phyloP scores from a whole-genome alignment of 345 rosid genomes.

The Bretschneidera sinensis region DNA sequence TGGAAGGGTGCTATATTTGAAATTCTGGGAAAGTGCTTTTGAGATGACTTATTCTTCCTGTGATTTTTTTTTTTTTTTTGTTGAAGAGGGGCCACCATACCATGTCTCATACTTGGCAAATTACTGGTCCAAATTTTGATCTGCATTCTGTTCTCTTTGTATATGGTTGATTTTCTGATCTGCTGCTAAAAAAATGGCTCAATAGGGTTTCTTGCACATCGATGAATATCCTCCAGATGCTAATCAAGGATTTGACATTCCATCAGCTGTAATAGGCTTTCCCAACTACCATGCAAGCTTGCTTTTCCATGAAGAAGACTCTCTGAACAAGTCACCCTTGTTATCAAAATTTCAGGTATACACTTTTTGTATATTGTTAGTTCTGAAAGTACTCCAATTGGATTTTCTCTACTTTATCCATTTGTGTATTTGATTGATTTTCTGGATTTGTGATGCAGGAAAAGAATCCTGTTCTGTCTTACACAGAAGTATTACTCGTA shows the following conservation, averaged over 20 bases:
- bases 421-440: slow-evolving; percentile 5
- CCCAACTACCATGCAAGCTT: slow-evolving; percentile 52
- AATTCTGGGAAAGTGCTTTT: background rate
- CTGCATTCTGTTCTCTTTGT: slow-evolving; percentile 5
- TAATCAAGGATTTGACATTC: slow-evolving; percentile 95
- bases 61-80: too few species aligned
- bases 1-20: background rate
- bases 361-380: background rate
- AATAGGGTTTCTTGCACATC: slow-evolving; percentile 84
- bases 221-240: slow-evolving; percentile 99
- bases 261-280: slow-evolving; percentile 82
- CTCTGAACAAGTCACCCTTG: slow-evolving; percentile 36
- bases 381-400: slow-evolving; percentile 3
- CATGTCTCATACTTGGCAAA: background rate
- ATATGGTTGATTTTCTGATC: slow-evolving; percentile 20
- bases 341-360: slow-evolving; percentile 61
- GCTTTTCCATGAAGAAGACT: slow-evolving; percentile 33
- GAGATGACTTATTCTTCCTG: too few species aligned
- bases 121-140: background rate
- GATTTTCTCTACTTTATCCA: background rate
- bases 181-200: slow-evolving; percentile 14
- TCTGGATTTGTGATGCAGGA: slow-evolving; percentile 48
- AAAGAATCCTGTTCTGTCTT: slow-evolving; percentile 51
- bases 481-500: slow-evolving; percentile 87
- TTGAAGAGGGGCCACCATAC: background rate